Evolutionary conservation across 768 basidiomycete genomes (phyloP).

Genomic region (Pulveroboletus sp.): DNA sequence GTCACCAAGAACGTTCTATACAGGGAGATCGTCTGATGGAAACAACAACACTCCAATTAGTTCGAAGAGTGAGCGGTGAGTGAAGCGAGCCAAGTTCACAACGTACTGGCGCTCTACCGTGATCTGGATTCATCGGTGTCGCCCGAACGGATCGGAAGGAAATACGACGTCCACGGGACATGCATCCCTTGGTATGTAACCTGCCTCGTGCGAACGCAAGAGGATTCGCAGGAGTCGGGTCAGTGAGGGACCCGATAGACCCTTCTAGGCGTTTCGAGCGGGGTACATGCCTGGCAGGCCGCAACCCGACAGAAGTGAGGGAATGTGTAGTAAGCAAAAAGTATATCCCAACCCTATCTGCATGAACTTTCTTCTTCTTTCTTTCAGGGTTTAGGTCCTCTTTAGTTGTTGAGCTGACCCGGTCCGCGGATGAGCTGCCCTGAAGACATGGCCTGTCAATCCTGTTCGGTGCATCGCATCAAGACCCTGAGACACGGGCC

Average conservation of each 20-base stretch:
- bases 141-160: neutral
- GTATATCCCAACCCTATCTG: neutral
- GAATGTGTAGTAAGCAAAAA: neutral
- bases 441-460: neutral
- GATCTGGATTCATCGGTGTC: neutral
- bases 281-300: neutral
- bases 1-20: neutral
- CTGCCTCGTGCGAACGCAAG: neutral
- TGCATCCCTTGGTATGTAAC: neutral
- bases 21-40: neutral
- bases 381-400: too few species aligned
- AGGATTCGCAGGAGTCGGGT: too few species aligned
- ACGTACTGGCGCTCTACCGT: neutral
- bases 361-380: neutral
- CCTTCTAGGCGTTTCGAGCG: too few species aligned
- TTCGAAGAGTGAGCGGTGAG: neutral
- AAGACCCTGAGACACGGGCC: neutral
- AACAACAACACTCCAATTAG: neutral
- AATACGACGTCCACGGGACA: neutral
- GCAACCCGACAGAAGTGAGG: neutral
- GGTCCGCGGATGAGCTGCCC: constrained; percentile 3
- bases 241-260: too few species aligned
- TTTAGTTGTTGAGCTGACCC: neutral
- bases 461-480: neutral
- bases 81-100: neutral